These are phyloP conservation scores for Apiospora aurea DNA, from an alignment of 2,329 filamentous ascomycete species.

Conservation along the genomic window DNA sequence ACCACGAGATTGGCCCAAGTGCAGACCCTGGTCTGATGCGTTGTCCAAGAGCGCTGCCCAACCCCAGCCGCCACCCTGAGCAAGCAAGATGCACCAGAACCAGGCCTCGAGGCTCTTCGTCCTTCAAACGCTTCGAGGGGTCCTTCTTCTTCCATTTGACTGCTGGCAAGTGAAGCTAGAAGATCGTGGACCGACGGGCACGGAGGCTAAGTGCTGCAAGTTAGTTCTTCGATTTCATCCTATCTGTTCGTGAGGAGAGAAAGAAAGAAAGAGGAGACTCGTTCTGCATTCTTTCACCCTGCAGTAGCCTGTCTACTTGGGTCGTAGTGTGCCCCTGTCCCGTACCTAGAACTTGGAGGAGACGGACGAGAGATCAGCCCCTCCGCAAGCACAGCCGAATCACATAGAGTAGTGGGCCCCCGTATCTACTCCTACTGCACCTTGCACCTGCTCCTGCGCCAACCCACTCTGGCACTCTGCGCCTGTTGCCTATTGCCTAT, in stretches of 20 bases:
- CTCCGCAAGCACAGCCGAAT: constrained; percentile 22
- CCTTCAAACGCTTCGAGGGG: background rate
- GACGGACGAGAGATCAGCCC: constrained; percentile 15
- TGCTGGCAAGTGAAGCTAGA: background rate
- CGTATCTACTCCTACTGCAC: constrained; percentile 6
- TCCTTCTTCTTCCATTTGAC: background rate
- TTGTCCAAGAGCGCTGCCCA: constrained; percentile 23
- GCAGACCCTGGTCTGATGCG: constrained; percentile 22
- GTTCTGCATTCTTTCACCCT: constrained; percentile 10
- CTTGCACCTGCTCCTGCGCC: background rate
- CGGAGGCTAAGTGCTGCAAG: constrained; percentile 2
- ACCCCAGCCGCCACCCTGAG: constrained; percentile 18
- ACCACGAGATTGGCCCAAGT: constrained; percentile 22
- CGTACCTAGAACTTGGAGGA: constrained; percentile 9
- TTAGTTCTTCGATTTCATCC: background rate
- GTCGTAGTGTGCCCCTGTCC: constrained; percentile 18
- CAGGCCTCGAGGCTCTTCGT: background rate
- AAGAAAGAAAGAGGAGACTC: background rate
- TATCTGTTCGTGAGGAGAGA: background rate
- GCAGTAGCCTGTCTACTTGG: constrained; percentile 16
- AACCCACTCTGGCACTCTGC: constrained; percentile 1
- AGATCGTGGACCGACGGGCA: background rate
- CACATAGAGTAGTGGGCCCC: constrained; percentile 19
- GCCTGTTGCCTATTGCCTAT: background rate
- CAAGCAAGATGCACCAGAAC: constrained; percentile 1